These are phyloP conservation scores for Penicillium sp. DNA, from an alignment of 2,329 filamentous ascomycete genomes.

Conservation along the genomic window DNA sequence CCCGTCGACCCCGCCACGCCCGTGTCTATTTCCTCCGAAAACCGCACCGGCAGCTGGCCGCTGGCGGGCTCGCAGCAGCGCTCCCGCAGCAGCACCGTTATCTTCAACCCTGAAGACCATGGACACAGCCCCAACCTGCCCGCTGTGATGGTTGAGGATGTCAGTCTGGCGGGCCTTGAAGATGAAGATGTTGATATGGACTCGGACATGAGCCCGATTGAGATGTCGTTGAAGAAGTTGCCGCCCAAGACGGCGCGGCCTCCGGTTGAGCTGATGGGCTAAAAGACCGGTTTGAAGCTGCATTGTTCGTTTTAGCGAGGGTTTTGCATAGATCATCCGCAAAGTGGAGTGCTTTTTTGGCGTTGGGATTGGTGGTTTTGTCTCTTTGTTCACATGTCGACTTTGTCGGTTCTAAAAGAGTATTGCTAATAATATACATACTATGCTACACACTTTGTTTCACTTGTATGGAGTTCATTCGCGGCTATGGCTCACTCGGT, in stretches of 20 bases:
- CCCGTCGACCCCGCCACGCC: constrained; percentile 33
- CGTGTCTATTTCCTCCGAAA: constrained; percentile 35
- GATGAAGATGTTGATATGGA: constrained; percentile 45
- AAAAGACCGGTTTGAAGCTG: constrained; percentile 2
- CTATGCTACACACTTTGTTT: not conserved
- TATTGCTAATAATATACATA: not conserved
- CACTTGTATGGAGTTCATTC: not conserved
- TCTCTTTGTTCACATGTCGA: not conserved
- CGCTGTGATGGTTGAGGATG: constrained; percentile 64
- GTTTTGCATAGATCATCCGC: constrained; percentile 14
- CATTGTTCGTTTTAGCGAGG: constrained; percentile 16
- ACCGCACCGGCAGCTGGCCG: constrained; percentile 34
- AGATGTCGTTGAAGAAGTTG: constrained; percentile 44
- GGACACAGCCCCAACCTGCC: constrained; percentile 59
- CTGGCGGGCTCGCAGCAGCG: constrained; percentile 32
- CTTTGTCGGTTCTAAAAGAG: not conserved
- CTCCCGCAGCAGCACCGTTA: constrained; percentile 57
- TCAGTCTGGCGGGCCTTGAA: constrained; percentile 45
- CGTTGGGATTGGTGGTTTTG: constrained; percentile 12
- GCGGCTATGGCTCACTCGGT: not conserved
- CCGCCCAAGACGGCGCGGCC: constrained; percentile 55
- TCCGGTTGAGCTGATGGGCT: constrained; percentile 57
- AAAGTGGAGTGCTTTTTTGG: constrained; percentile 13
- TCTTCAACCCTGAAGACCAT: constrained; percentile 63
- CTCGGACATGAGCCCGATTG: constrained; percentile 37